Percentiles rank a stretch among this genome's conserved stretches.
phyloP scores from a whole-genome alignment of 371 early-diverging fungal species.

The Syncephalis plumigaleata region DNA sequence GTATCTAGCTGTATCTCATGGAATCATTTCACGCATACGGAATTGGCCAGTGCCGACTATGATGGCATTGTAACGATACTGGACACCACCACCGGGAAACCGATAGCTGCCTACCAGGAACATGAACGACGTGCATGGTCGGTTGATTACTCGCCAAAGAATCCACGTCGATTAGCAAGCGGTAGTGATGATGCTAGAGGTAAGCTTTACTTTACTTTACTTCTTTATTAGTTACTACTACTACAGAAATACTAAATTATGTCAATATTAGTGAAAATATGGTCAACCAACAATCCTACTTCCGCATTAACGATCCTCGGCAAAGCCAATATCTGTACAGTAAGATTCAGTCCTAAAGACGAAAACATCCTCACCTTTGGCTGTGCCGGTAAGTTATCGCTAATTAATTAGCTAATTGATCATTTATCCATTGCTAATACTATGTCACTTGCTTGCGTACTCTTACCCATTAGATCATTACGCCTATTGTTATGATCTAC shows the following conservation, averaged over 20 bases:
- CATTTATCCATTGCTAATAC: too few relatives aligned
- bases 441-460: too few relatives aligned
- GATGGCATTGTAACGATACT: conserved; percentile 74
- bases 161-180: conserved; percentile 63
- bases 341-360: conserved; percentile 66
- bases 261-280: conserved; percentile 54
- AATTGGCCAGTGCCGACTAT: conserved; percentile 74
- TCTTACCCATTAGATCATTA: conserved; percentile 46
- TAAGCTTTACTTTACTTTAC: conserved; percentile 3
- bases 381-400: conserved; percentile 50
- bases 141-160: conserved; percentile 57
- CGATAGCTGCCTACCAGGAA: conserved; percentile 47
- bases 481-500: conserved; percentile 71
- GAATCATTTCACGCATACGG: conserved; percentile 64
- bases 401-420: too few relatives aligned
- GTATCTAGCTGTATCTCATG: conserved; percentile 65
- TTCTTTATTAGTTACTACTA: not conserved
- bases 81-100: conserved; percentile 51
- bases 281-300: conserved; percentile 48
- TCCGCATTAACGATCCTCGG: conserved; percentile 62
- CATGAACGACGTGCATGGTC: conserved; percentile 85
- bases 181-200: conserved; percentile 76
- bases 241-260: not conserved
- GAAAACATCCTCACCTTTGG: conserved; percentile 67
- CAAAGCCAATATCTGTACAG: conserved; percentile 80